These are phyloP conservation scores for Coffea eugenioides DNA, from an alignment of 257 asterid genomes.

Conservation along the genomic window DNA sequence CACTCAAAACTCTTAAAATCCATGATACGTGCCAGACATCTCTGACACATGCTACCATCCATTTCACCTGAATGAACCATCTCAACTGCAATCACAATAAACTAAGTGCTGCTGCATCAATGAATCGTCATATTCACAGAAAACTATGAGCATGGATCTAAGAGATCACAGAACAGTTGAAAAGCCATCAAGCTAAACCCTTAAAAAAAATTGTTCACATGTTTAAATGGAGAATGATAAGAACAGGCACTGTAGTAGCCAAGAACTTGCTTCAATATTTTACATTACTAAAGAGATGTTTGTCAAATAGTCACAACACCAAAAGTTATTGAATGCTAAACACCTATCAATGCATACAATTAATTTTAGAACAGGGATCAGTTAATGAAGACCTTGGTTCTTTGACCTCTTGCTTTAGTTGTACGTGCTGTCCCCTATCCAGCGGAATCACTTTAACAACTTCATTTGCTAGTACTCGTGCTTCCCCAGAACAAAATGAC, in stretches of 20 bases:
- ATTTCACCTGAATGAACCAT: not conserved
- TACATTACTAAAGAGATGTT: not conserved
- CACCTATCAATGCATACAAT: not conserved
- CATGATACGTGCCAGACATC: not conserved
- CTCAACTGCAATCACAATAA: slow-evolving; percentile 2
- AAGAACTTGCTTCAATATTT: not conserved
- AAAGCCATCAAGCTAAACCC: not conserved
- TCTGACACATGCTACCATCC: not conserved
- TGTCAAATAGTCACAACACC: not conserved
- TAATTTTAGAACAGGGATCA: slow-evolving; percentile 10
- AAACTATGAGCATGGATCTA: not conserved
- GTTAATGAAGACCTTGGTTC: slow-evolving; percentile 73
- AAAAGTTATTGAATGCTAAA: not conserved
- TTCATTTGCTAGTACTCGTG: slow-evolving; percentile 63
- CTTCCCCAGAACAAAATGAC: slow-evolving; percentile 84
- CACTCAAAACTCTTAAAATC: not conserved
- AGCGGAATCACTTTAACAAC: slow-evolving; percentile 88
- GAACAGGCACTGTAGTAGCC: not conserved
- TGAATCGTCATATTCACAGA: not conserved
- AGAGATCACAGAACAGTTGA: not conserved
- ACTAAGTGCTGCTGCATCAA: not conserved
- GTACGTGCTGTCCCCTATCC: slow-evolving; percentile 98
- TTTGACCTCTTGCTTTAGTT: slow-evolving; percentile 76
- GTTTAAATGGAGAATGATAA: not conserved
- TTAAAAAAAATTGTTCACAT: not conserved